A percentile compares a stretch with the other conserved stretches of the same genome.
Conservation (phyloP, 176 grass and related monocot species). For the Oryza officinalis region DNA sequence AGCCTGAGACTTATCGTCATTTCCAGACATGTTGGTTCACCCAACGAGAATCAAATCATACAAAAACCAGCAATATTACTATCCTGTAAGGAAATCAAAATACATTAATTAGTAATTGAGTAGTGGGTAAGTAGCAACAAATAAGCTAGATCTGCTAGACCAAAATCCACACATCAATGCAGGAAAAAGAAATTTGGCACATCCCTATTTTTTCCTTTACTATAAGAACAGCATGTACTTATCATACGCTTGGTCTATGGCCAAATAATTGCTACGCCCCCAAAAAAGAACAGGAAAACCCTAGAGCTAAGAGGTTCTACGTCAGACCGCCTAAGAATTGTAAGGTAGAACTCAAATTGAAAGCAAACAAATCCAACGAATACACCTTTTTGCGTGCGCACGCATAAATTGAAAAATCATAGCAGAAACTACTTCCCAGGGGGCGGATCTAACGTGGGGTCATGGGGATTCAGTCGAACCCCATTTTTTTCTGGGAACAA, state of each 20-base stretch:
- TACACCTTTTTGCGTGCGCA: background rate
- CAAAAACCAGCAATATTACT: background rate
- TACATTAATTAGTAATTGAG: background rate
- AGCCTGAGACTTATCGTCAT: constrained; percentile 55
- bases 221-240: background rate
- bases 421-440: background rate
- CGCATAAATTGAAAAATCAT: background rate
- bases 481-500: too few species aligned
- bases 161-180: background rate
- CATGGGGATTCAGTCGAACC: background rate
- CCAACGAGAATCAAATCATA: background rate
- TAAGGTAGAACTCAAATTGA: background rate
- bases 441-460: background rate
- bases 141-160: background rate
- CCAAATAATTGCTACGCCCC: background rate
- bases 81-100: constrained; percentile 16
- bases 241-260: too few species aligned
- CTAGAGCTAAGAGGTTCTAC: background rate
- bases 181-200: background rate
- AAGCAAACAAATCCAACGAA: background rate
- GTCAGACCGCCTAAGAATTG: background rate
- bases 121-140: background rate
- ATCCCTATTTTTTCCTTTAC: background rate
- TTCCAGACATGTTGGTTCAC: constrained; percentile 56
- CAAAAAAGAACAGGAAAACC: background rate